A percentile compares a stretch with the other conserved stretches of the same genome.
Evolutionary conservation across 345 rosid genomes (phyloP).

Genomic region (Psidium friedrichsthalianum): DNA sequence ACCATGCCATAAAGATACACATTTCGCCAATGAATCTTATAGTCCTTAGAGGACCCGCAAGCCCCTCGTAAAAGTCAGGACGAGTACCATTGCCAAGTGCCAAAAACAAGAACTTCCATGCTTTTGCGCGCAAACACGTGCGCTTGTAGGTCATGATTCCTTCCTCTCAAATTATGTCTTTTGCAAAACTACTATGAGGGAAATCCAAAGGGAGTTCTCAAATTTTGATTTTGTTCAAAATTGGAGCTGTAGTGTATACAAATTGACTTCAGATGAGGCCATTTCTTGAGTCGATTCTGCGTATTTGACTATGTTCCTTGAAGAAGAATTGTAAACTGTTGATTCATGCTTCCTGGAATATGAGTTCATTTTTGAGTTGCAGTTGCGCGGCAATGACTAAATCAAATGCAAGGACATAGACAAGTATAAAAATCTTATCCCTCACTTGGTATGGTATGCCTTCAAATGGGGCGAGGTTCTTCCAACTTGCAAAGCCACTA

Average conservation of each 20-base stretch:
- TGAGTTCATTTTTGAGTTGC: background rate
- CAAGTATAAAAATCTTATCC: background rate
- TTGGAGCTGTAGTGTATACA: background rate
- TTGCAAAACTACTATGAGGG: background rate
- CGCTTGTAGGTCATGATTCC: background rate
- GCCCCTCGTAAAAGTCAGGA: slow-evolving; percentile 21
- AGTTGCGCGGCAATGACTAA: background rate
- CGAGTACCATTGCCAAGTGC: background rate
- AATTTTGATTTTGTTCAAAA: background rate
- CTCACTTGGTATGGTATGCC: background rate
- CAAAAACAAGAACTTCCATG: background rate
- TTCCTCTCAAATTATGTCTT: background rate
- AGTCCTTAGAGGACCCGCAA: slow-evolving; percentile 31
- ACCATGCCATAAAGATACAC: slow-evolving; percentile 18
- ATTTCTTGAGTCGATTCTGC: background rate
- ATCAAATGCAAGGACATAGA: slow-evolving; percentile 6
- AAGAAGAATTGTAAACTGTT: background rate
- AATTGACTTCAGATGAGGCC: background rate
- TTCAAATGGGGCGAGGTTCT: slow-evolving; percentile 3
- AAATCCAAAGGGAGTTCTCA: background rate
- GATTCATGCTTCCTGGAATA: background rate
- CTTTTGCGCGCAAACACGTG: slow-evolving; percentile 1
- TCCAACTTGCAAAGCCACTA: slow-evolving; percentile 21
- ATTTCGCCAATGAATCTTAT: slow-evolving; percentile 34
- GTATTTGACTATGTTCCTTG: background rate